Percentiles rank a stretch among this genome's conserved stretches.
Conservation (phyloP, 139 green algal genomes). For the Spirogloea muscicola region DNA sequence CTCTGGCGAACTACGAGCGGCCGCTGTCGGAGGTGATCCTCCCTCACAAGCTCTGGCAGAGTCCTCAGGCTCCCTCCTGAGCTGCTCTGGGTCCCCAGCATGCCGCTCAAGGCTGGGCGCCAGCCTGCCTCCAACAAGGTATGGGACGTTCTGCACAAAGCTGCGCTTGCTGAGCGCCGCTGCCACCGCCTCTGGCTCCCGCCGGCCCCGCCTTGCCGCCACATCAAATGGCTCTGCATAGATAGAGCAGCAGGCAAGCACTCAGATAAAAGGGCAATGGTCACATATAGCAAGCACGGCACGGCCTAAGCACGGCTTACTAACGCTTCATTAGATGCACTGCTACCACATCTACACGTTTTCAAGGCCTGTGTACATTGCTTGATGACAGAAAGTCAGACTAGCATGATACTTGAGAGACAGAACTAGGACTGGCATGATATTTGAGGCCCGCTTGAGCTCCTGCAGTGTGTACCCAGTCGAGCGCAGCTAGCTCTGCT, state of each 20-base stretch:
- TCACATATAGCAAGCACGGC: no score
- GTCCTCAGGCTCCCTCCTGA: background rate
- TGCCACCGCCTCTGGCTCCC: slow-evolving; percentile 36
- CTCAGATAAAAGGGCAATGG: no score
- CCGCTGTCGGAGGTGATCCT: no score
- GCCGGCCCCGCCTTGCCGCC: slow-evolving; percentile 3
- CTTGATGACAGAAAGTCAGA: no score
- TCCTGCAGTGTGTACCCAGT: background rate
- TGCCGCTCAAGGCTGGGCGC: background rate
- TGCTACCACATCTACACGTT: background rate
- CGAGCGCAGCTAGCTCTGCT: no score
- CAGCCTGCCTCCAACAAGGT: slow-evolving; percentile 8
- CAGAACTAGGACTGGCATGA: no score
- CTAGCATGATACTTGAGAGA: no score
- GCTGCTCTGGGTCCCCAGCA: background rate
- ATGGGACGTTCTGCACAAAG: slow-evolving; percentile 41
- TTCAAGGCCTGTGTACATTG: no score
- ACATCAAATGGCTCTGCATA: slow-evolving; percentile 31
- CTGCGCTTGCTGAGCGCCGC: slow-evolving; percentile 27
- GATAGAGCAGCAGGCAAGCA: no score
- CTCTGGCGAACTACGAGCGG: no score
- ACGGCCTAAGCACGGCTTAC: no score
- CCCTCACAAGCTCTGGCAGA: no score
- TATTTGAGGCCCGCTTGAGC: background rate
- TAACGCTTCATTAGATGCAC: background rate